phyloP scores from a whole-genome alignment of 176 grass and related monocot species.

The Phoenix roebelenii region DNA sequence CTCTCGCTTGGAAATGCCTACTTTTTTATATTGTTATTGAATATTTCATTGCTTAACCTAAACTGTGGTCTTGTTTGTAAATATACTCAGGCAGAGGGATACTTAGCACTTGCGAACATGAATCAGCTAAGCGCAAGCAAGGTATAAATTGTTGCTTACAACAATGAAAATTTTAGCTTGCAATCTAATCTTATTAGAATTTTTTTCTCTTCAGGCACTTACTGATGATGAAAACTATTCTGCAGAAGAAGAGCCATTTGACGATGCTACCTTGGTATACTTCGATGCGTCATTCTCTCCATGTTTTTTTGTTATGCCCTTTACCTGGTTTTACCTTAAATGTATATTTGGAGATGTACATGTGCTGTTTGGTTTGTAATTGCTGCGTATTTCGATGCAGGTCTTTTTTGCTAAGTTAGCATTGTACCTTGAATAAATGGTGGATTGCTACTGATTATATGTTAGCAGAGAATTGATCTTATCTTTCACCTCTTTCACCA shows the following conservation, averaged over 20 bases:
- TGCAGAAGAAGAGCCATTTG: slow-evolving; percentile 1
- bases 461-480: too few relatives aligned
- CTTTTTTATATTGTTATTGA: too few relatives aligned
- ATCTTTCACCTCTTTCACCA: too few relatives aligned
- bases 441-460: too few relatives aligned
- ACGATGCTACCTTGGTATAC: slow-evolving; percentile 57
- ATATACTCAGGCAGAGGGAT: slow-evolving; percentile 40
- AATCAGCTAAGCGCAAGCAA: slow-evolving; percentile 8
- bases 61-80: neutral
- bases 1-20: neutral
- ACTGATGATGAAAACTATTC: slow-evolving; percentile 1
- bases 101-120: slow-evolving; percentile 50
- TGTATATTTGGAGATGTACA: too few relatives aligned
- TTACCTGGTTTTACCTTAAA: too few relatives aligned
- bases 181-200: slow-evolving; percentile 7
- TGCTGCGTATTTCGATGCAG: too few relatives aligned
- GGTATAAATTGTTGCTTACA: slow-evolving; percentile 19
- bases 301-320: neutral
- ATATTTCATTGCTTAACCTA: too few relatives aligned
- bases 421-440: too few relatives aligned
- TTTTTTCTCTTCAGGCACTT: slow-evolving; percentile 19
- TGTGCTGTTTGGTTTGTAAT: too few relatives aligned
- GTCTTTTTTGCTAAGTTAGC: too few relatives aligned
- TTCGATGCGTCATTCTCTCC: slow-evolving; percentile 1
- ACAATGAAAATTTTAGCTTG: neutral